Evolutionary conservation across 805 yeast genomes (phyloP), one percentile per base, ranked within the genome.

Genomic region (Naumovozyma castellii): DNA sequence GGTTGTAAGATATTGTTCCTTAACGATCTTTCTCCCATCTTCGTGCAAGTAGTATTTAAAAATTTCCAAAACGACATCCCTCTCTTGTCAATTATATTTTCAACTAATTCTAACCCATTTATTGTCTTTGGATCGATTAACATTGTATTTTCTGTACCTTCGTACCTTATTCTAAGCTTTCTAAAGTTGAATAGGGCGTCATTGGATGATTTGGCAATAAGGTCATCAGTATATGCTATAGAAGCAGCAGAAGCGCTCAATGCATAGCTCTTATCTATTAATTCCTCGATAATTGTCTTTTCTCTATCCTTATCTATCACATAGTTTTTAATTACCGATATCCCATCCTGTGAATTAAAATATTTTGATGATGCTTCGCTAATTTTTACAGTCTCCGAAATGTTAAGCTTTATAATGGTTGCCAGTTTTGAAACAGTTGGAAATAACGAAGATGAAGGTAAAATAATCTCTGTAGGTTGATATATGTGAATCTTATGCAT

Each of bases 1-100:
- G 76, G 77, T 41, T 72, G 77, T n/a, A 72, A 43, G 3, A 71
- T 62, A 38, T 62, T 69, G 28, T 58, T 66, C 43, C 63, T 60
- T 36, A 73, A 49, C 5, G 64, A 42, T 37, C 76, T 45, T 13
- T 50, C 54, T 0, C 76, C 77, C 76, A 72, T 72, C 38, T 62
- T 66, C 0, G 77, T 72, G 0, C 50, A 42, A 0, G 74, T 69
- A 1, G 50, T 45, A 44, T 71, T 61, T 34, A 71, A 43, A 32
- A 58, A 55, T 18, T 64, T 66, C 22, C 62, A 57, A 5, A 72
- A 49, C 0, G 68, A 59, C 6, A 54, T 36, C 0, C 64, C 66
- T 6, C 48, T 54, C 15, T 47, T 48, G 5, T 57, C 59, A 4
- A 49, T 35, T 2, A 53, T 50, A 45, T 65, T 69, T 8, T 62